A percentile compares a stretch with the other conserved stretches of the same genome.
phyloP scores from a whole-genome alignment of 148 eudicot genomes.

The Chenopodium quinoa region DNA sequence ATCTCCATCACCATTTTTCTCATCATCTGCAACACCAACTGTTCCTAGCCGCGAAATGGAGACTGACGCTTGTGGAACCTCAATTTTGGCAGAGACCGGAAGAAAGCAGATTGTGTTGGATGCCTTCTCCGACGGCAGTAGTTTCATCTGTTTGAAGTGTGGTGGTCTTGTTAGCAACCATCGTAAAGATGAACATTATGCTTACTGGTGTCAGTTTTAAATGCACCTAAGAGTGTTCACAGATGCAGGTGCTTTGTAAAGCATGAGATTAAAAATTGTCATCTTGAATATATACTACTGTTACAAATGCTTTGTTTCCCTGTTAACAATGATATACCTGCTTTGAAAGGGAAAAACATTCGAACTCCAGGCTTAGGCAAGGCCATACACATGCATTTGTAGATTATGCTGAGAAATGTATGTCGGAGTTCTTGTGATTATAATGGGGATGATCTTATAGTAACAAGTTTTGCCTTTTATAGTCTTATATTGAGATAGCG shows the following conservation, averaged over 20 bases:
- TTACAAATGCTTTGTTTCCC: neutral
- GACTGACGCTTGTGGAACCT: constrained; percentile 46
- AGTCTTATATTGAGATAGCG: too few relatives aligned
- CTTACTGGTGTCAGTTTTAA: constrained; percentile 73
- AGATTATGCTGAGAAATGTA: neutral
- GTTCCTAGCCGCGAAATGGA: constrained; percentile 22
- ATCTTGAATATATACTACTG: neutral
- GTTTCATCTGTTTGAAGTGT: constrained; percentile 86
- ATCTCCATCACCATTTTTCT: constrained; percentile 2
- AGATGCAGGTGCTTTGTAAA: neutral
- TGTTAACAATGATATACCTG: neutral
- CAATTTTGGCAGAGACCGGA: constrained; percentile 84
- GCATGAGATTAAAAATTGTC: neutral
- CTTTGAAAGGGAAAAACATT: neutral
- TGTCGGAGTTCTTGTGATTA: neutral
- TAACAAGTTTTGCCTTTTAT: too few relatives aligned
- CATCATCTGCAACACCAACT: neutral
- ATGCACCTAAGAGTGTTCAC: neutral
- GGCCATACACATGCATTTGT: neutral
- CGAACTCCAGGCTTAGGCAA: neutral
- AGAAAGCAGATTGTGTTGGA: constrained; percentile 77
- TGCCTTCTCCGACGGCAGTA: constrained; percentile 89
- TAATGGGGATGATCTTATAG: neutral
- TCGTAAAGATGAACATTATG: constrained; percentile 81
- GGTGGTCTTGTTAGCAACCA: constrained; percentile 86